Base-by-base conservation (phyloP, 192 early-diverging fungal species). In the Coemansia sp. region DNA sequence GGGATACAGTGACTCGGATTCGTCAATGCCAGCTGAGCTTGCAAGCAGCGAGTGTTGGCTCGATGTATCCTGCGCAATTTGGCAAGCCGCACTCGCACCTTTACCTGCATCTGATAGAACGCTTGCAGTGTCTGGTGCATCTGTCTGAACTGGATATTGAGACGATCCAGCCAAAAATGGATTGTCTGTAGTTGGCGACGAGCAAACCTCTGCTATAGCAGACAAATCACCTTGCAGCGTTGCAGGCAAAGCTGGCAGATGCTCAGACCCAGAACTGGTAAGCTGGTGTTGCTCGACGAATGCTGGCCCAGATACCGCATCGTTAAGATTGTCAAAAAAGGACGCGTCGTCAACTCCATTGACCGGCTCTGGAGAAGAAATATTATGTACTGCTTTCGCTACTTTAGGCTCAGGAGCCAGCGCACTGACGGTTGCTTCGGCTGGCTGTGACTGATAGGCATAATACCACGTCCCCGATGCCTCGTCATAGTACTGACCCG, bases 401-500 rank as follows among this genome's bases (percentile, higher is more conserved):
- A 51, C 29, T 23, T 68, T 57, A 4, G 39, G 26, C 14, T 54
- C 37, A 12, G 23, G 7, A 14, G 48, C 17, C 9, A 10, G 10
- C 0, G 60, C 16, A 14, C 14, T 27, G 54, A 35, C 14, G 1
- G 3, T 7, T 1, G 16, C 8, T 10, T 57, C 39, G 27, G 5
- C 16, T n/a, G 59, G 49, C 8, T 39, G 5, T 2, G 35, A 51
- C 47, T 67, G 69, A 25, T 82, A 58, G 10, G 67, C 69, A 29
- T 82, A 73, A 47, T 82, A 82, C 79, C 79, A 82, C 19, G 57
- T 57, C 3, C 66, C 74, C 16, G 73, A 62, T 9, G 55, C 64
- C 12, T 72, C 51, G 49, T 82, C 79, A 25, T 72, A 82, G 45
- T 76, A 82, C 61, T 82, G 74, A 10, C 79, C 79, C 43, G 74